Conservation (phyloP, 2,329 filamentous ascomycete species). For the Fusarium succisae region DNA sequence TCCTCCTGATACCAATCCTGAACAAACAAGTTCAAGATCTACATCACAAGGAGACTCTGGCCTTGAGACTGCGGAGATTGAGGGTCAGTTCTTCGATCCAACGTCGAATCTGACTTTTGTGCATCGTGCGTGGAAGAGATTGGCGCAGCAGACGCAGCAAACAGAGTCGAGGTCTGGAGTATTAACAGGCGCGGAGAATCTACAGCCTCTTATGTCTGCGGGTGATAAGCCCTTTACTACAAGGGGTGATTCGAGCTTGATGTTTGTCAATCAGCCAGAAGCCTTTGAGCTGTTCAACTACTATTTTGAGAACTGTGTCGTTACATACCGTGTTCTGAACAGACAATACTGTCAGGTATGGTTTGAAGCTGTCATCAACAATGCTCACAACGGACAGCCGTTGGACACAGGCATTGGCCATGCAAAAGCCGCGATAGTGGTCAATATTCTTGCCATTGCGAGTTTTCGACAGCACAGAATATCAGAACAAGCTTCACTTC, state of each 20-base stretch:
- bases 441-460: constrained; percentile 59
- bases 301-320: constrained; percentile 69
- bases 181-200: constrained; percentile 42
- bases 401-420: constrained; percentile 53
- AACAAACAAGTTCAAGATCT: neutral
- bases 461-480: constrained; percentile 39
- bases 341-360: constrained; percentile 61
- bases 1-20: constrained; percentile 11
- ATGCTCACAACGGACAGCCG: constrained; percentile 48
- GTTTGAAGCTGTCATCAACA: constrained; percentile 53
- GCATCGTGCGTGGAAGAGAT: constrained; percentile 60
- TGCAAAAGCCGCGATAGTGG: constrained; percentile 57
- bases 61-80: constrained; percentile 59
- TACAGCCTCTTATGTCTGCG: constrained; percentile 54
- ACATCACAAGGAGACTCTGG: constrained; percentile 51
- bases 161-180: constrained; percentile 17
- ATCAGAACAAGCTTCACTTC: neutral
- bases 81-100: constrained; percentile 62
- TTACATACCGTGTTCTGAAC: constrained; percentile 68
- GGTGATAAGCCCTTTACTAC: constrained; percentile 60
- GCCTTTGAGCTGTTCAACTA: constrained; percentile 54
- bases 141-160: constrained; percentile 54
- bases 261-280: constrained; percentile 51
- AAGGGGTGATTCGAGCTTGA: constrained; percentile 41
- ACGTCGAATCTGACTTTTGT: constrained; percentile 63